Evolutionary conservation across 208 protist genomes (phyloP), one percentile per base, ranked within the genome.

Genomic region (Acanthamoeba healyi): DNA sequence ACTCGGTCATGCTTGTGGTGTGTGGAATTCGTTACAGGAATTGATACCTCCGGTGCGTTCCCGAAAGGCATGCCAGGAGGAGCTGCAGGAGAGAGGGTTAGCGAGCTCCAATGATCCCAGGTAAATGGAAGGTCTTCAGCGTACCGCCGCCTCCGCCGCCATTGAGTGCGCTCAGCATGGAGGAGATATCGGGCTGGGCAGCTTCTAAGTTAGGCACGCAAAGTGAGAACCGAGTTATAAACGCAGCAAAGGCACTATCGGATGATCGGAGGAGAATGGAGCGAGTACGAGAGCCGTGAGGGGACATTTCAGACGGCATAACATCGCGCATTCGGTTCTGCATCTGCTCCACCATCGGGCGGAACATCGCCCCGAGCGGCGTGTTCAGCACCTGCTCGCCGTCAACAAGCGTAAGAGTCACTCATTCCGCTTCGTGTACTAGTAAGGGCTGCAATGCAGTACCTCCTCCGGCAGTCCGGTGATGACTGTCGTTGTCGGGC

Each of bases 291-390:
- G 84, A 32, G 49, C n/a, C 26, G 54, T 10, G 56, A 42, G 49
- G 34, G 49, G 54, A 74, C 38, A 49, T 74, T 10, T 51, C 86
- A 6, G 32, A 40, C 6, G 56, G 34, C n/a, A 74, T 92, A 17
- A 51, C 86, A 24, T 49, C 49, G 36, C 86, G 86, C 89, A 77
- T 82, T 65, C 89, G 89, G 46, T 77, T 84, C 46, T 93, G 89
- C 89, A 93, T 93, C 19, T 77, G 46, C 42, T 93, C 89, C 32
- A 93, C 67, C 65, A 93, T 93, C 32, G 89, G 89, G 12, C 61
- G 67, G 46, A 93, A 84, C 89, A 93, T 93, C 4, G 42, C 49
- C 0, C 89, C 89, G 2, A 92, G 56, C 0, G 86, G 86, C 38
- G 86, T 92, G 58, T 74, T 92, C 24, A 92, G 86, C 32, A 84